Evolutionary conservation across 2,329 filamentous ascomycete species (phyloP).

Genomic region (Talaromyces marneffei): DNA sequence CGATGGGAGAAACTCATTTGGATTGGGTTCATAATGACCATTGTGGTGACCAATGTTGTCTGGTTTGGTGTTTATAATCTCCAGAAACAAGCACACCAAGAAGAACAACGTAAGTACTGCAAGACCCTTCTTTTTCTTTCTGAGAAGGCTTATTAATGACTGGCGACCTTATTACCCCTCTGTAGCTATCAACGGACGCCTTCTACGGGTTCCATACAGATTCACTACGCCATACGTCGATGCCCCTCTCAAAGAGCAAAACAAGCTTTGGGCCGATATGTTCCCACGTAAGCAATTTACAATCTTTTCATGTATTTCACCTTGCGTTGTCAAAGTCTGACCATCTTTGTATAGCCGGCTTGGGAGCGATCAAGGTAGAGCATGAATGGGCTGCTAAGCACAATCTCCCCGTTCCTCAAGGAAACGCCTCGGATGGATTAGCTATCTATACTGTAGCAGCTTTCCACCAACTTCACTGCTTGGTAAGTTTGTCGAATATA

Average conservation of each 20-base stretch:
- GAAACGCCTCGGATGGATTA: neutral
- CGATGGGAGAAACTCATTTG: neutral
- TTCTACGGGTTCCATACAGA: neutral
- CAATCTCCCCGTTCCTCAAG: neutral
- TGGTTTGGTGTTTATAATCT: neutral
- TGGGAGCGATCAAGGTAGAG: neutral
- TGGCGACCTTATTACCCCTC: neutral
- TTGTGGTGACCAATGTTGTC: neutral
- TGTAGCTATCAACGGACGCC: neutral
- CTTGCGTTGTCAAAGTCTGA: neutral
- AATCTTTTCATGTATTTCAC: neutral
- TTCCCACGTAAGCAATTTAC: neutral
- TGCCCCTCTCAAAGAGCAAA: neutral
- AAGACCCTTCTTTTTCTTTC: neutral
- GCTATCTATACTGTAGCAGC: neutral
- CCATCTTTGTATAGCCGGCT: neutral
- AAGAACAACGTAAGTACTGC: neutral
- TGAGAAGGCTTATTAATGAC: neutral
- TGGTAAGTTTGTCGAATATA: neutral
- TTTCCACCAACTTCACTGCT: constrained; percentile 2
- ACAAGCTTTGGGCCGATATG: neutral
- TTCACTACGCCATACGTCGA: neutral
- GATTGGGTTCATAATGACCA: neutral
- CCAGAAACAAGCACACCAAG: neutral
- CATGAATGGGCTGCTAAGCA: neutral